These are phyloP conservation scores for Endothia cerciana DNA, from an alignment of 2,329 filamentous ascomycete species.

Conservation along the genomic window DNA sequence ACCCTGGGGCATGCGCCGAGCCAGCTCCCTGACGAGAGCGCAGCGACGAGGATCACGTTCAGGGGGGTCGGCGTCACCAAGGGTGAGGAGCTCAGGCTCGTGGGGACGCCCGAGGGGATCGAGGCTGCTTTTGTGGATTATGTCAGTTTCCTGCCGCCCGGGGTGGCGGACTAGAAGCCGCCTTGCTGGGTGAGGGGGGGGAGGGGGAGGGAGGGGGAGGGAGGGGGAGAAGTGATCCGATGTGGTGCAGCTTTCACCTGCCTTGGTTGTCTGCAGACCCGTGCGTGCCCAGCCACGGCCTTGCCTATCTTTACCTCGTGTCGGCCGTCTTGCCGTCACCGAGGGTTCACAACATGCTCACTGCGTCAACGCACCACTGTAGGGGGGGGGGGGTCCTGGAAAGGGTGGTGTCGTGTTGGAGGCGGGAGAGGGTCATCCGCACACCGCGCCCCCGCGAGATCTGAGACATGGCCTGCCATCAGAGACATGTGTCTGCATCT, in stretches of 20 bases:
- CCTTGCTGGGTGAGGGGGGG: background rate
- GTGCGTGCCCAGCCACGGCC: background rate
- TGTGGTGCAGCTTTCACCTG: background rate
- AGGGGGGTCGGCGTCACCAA: constrained; percentile 49
- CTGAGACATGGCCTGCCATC: constrained; percentile 1
- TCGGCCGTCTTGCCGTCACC: background rate
- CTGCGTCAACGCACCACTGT: background rate
- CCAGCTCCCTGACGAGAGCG: constrained; percentile 62
- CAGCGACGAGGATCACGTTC: constrained; percentile 66
- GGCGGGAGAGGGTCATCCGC: background rate
- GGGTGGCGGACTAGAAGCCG: constrained; percentile 54
- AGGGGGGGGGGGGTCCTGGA: background rate
- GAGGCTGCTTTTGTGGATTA: constrained; percentile 72
- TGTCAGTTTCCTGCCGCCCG: constrained; percentile 62
- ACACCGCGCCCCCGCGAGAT: constrained; percentile 2
- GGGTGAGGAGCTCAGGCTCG: constrained; percentile 58
- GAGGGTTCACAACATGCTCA: background rate
- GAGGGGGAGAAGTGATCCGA: background rate
- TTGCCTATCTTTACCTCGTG: background rate
- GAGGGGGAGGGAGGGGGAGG: background rate
- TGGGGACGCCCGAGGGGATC: constrained; percentile 60
- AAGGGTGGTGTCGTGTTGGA: background rate
- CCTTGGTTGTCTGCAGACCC: constrained; percentile 1
- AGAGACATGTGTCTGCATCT: background rate
- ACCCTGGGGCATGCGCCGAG: constrained; percentile 61